Percentiles rank a stretch among this genome's conserved stretches.
Conservation (phyloP, 106 monocot species). For the Allium cepa region DNA sequence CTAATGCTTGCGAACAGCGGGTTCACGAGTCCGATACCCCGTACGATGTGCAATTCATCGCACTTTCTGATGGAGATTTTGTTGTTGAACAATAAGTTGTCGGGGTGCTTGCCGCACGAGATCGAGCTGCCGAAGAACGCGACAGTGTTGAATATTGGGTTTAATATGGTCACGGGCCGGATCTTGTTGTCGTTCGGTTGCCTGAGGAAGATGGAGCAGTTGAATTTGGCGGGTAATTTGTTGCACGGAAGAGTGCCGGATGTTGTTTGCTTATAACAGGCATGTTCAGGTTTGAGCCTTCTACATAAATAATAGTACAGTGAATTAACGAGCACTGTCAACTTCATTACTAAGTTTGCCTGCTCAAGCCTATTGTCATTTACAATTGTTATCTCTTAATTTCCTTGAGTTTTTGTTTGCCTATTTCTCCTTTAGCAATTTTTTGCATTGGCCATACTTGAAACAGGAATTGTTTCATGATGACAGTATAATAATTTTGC, state of each 20-base stretch:
- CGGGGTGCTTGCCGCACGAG: conserved; percentile 47
- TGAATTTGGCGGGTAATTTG: conserved; percentile 51
- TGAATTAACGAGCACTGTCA: too few species aligned
- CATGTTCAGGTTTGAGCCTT: conserved; percentile 42
- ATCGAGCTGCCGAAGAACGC: conserved; percentile 30
- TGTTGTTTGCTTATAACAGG: conserved; percentile 46
- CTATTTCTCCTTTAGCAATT: not conserved
- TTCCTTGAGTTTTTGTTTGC: too few species aligned
- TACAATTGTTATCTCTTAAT: too few species aligned
- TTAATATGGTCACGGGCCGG: conserved; percentile 35
- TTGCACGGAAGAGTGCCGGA: conserved; percentile 57
- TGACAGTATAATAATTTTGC: too few species aligned
- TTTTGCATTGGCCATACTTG: not conserved
- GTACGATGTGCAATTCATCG: conserved; percentile 16
- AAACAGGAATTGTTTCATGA: too few species aligned
- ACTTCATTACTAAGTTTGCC: too few species aligned
- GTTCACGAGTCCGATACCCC: conserved; percentile 51
- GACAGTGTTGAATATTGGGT: conserved; percentile 45
- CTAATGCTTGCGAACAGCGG: conserved; percentile 52
- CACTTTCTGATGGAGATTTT: conserved; percentile 35
- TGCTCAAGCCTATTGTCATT: too few species aligned
- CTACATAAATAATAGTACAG: not conserved
- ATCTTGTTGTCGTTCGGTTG: conserved; percentile 49
- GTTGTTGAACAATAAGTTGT: conserved; percentile 45
- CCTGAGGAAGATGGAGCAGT: conserved; percentile 34